Base-by-base conservation (phyloP, 1,284 basidiomycete species). In the Puccinia hordei region DNA sequence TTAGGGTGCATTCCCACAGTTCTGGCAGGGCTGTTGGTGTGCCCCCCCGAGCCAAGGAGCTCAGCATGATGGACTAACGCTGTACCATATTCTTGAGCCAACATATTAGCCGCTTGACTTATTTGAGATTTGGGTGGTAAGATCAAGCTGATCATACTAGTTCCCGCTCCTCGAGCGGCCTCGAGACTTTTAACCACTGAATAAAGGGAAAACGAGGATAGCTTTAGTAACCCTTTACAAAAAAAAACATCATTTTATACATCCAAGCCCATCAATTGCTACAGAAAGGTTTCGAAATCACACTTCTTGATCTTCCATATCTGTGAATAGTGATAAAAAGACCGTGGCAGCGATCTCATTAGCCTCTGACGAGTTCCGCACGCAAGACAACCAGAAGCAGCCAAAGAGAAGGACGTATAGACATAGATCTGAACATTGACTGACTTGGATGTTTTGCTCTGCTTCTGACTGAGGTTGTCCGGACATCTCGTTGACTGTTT, bases 61-160 rank as follows among this genome's bases (percentile, higher is more conserved):
- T 55, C 24, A 30, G 24, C 9, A 33, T 4, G 27, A n/a, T 38
- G 35, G 19, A 72, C 77, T 81, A 22, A 57, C 81, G 81, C 81
- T 22, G 86, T 87, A 63, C 86, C 96, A 86, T 97, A 98, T 87
- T 99, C 96, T 86, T 97, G 94, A 81, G 96, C 98, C 85, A 99
- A 90, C 95, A 99, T 98, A 82, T 91, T 92, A 74, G 91, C 92
- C 81, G 92, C 91, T 83, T 95, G 92, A 69, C 95, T 95, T 86
- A 99, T 93, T 90, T 98, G 96, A 86, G 97, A 94, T 90, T 84
- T 84, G 10, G 81, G 82, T 24, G 82, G 82, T 53, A 98, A 90
- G 87, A 99, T 96, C 84, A 99, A 89, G 87, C 93, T 94, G 88
- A 99, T 99, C 96, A 99, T 99, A 84, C 94, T 97, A 81, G 96